Evolutionary conservation across 441 rosid genomes (phyloP), one percentile per base, ranked within the genome.

Genomic region (Pelargonium hybrid): DNA sequence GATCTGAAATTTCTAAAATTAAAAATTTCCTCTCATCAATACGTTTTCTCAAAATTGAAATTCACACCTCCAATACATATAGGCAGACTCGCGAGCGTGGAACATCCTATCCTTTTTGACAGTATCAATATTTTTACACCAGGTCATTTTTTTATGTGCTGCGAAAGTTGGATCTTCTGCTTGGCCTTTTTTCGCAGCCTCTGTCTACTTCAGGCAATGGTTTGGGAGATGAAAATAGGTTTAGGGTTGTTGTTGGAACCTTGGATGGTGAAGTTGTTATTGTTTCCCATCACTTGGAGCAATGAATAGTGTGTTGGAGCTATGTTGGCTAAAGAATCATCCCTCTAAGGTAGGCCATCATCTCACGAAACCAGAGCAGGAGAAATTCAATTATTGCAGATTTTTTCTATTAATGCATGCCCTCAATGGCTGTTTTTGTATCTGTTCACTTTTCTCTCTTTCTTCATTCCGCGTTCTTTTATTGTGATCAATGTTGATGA

Each of bases 201-300:
- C 85, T 93, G 72, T 81, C 92, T 21, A 71, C 78, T 47, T 81
- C 85, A 23, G 75, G 84, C 69, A 68, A 74, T 37, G 75, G 75
- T 65, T 67, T 69, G 41, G 85, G 81, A 66, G 75, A 82, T 71
- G 87, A 81, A 76, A 78, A 54, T 54, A 72, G 68, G 80, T 79
- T 88, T 68, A 78, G 90, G 41, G 85, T 93, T 91, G 97, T 87
- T 25, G 86, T 85, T 78, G 97, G 97, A 63, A 91, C 96, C 75
- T 76, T 93, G 73, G 97, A 93, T 68, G 98, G 98, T 31, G 97
- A 91, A 81, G 88, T 93, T 20, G 86, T 91, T 69, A 89, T 90
- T 85, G 84, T 78, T 81, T 91, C 21, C 87, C 96, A 48, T 91
- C 93, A n/a, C 65, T 79, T 56, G 96, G 97, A 69, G 91, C 84